Base-by-base conservation (phyloP, 495 filamentous ascomycete species). In the Zalerion maritima region DNA sequence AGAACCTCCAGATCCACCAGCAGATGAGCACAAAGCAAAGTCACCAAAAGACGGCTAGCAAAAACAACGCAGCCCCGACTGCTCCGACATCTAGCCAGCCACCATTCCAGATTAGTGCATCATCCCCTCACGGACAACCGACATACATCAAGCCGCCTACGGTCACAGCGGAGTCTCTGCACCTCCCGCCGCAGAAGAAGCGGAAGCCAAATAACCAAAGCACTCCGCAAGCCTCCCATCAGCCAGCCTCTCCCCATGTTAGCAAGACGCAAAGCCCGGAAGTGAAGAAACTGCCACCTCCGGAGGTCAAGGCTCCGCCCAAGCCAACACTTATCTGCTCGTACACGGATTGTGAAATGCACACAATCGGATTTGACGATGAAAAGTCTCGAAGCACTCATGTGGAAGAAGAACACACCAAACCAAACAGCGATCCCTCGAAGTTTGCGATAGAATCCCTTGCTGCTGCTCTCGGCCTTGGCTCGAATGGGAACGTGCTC, bases 71-170 rank as follows among this genome's bases (percentile, higher is more conserved):
- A 19, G 56, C 67, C 10, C 65, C 78, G 8, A 60, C 73, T 29
- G 71, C 77, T 4, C 74, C 78, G n/a, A 79, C 69, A 1, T 60
- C 71, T 0, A 48, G 71, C 0, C 67, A 78, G 23, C 62, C 73
- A 21, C 71, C 75, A 0, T 81, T 80, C 45, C 64, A 64, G 24
- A 67, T 86, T 35, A 74, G 73, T 13, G 64, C 66, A 5, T 68
- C 76, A 22, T 81, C 82, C 18, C 82, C 81, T 11, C 63, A 76
- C 25, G 78, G 80, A 4, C 62, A 74, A 14, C 78, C 82, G 4
- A 53, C 51, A 0, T 75, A 75, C 35, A 46, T 57, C 21, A 46
- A 43, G 21, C 54, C 61, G 22, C 43, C 52, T 10, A 38, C 51
- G 14, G 31, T 71, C 4, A 69, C 62, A 4, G 50, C 58, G 21